Conservation (phyloP, 2,329 filamentous ascomycete genomes). For the Coleophoma crateriformis region DNA sequence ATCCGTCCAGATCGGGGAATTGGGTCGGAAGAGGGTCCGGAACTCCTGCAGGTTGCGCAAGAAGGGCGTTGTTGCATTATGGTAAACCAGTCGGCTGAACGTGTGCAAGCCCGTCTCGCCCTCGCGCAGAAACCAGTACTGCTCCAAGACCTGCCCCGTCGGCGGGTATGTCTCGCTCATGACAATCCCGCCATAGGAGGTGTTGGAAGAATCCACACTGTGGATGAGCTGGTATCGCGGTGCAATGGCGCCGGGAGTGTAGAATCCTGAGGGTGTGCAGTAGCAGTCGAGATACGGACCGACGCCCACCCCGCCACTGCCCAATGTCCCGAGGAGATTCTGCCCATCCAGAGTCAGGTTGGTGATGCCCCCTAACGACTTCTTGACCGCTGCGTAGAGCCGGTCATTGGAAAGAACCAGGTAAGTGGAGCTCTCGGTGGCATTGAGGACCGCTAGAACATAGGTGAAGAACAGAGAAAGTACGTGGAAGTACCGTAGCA, state of each 20-base stretch:
- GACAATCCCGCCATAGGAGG: conserved; percentile 50
- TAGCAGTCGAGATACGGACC: conserved; percentile 60
- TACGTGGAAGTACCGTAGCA: neutral
- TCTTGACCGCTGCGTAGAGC: conserved; percentile 36
- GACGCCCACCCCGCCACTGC: conserved; percentile 32
- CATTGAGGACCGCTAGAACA: conserved; percentile 12
- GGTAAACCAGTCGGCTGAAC: conserved; percentile 54
- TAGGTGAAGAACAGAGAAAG: neutral
- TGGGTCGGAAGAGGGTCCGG: conserved; percentile 55
- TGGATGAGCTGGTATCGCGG: conserved; percentile 45
- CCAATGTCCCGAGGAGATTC: conserved; percentile 44
- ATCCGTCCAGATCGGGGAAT: conserved; percentile 55
- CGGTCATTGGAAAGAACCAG: conserved; percentile 38
- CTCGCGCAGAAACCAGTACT: conserved; percentile 60
- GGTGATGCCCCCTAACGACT: conserved; percentile 34
- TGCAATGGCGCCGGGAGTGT: conserved; percentile 47
- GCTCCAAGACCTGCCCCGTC: conserved; percentile 54
- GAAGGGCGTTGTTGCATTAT: conserved; percentile 50
- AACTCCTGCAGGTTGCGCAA: conserved; percentile 56
- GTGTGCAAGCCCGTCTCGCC: conserved; percentile 58
- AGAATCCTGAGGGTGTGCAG: conserved; percentile 52
- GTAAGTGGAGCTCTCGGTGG: conserved; percentile 22
- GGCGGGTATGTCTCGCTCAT: conserved; percentile 53
- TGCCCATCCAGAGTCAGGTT: conserved; percentile 39
- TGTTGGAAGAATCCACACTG: conserved; percentile 43